Conservation (phyloP, 1,284 basidiomycete genomes). For the Cryptococcus wingfieldii region DNA sequence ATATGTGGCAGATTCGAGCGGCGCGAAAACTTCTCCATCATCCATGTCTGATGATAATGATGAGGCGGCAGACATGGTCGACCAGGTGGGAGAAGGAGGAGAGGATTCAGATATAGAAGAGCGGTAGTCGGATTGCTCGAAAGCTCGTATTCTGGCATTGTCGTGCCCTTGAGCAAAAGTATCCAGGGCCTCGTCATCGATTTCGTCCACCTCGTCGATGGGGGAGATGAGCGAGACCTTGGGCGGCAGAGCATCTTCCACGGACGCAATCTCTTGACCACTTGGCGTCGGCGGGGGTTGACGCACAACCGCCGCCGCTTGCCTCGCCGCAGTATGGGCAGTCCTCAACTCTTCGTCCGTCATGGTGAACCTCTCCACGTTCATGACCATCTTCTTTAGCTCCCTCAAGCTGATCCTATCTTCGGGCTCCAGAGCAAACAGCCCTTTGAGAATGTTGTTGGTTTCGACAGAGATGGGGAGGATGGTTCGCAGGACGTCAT, state of each 20-base stretch:
- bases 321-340: conserved; percentile 46
- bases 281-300: conserved; percentile 35
- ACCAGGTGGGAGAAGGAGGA: conserved; percentile 3
- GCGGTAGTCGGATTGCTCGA: not conserved
- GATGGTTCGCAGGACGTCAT: conserved; percentile 62
- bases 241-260: conserved; percentile 1
- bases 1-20: conserved; percentile 16
- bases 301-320: conserved; percentile 32
- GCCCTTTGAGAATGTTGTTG: conserved; percentile 57
- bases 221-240: not conserved
- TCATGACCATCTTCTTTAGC: conserved; percentile 58
- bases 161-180: conserved; percentile 6
- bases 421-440: conserved; percentile 57
- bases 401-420: conserved; percentile 59
- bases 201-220: not conserved
- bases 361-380: conserved; percentile 65
- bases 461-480: conserved; percentile 58
- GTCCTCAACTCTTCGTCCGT: conserved; percentile 54
- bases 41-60: conserved; percentile 16
- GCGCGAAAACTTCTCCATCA: conserved; percentile 13
- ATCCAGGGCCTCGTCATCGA: conserved; percentile 6
- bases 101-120: not conserved
- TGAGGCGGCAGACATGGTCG: conserved; percentile 9
- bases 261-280: conserved; percentile 9
- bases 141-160: conserved; percentile 1